Evolutionary conservation across 345 rosid genomes (phyloP), one percentile per base, ranked within the genome.

Genomic region (Salix arbutifolia): DNA sequence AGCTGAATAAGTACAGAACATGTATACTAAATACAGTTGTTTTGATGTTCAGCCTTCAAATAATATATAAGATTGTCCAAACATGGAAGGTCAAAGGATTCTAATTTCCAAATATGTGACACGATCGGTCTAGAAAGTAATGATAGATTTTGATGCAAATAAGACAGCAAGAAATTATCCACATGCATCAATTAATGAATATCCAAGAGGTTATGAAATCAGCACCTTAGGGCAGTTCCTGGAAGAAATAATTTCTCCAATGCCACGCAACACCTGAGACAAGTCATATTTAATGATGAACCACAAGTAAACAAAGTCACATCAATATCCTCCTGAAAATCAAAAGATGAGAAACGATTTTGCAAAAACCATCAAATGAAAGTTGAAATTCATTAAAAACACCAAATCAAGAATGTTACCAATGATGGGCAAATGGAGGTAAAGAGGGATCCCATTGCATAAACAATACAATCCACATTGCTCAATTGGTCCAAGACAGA

Each of bases 361-460:
- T 58, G 53, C 23, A 46, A 60, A 35, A 25, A 48, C n/a, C 26
- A 42, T 42, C 46, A 2, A 71, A 33, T 18, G 28, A 21, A 23
- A 25, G 5, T 40, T 65, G 21, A 17, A n/a, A 40, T 68, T 37
- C 16, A 13, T 1, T 50, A 56, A 64, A 58, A 60, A 0, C 14
- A 56, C 23, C 52, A 0, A 72, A 13, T 60, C 16, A 50, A 58
- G 74, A 76, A 60, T 58, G 74, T 82, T 83, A 94, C 98, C 92
- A 93, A 53, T 42, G 99, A 93, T 50, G 99, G 97, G 87, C 99
- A 95, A 72, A 92, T 76, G 74, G 99, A 95, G 76, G 97, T 93
- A 80, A 95, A 95, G n/a, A 95, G 87, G 48, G 99, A 95, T 33
- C 97, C 99, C 99, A 95, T 95, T 44, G 97, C 94, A 85, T 95